phyloP scores from a whole-genome alignment of 495 filamentous ascomycete species.

The Penicillium subrubescens region DNA sequence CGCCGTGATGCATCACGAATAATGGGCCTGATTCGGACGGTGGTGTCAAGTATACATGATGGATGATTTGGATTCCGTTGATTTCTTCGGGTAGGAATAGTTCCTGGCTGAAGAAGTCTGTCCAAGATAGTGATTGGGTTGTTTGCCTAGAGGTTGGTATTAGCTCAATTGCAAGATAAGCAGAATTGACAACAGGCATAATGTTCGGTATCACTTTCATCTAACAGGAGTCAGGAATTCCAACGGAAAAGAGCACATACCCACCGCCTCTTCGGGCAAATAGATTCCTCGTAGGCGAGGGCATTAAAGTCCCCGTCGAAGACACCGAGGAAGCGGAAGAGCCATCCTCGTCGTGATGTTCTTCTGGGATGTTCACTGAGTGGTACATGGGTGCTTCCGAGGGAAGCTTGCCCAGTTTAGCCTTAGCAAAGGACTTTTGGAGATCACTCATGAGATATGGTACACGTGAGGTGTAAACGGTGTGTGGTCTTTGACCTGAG shows the following conservation, averaged over 20 bases:
- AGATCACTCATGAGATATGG: slow-evolving; percentile 73
- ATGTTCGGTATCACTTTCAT: not conserved
- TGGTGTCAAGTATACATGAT: slow-evolving; percentile 83
- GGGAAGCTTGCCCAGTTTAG: slow-evolving; percentile 69
- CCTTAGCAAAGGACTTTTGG: slow-evolving; percentile 79
- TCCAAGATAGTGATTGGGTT: slow-evolving; percentile 69
- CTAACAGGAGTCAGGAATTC: not conserved
- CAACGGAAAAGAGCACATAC: slow-evolving; percentile 40
- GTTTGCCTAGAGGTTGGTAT: slow-evolving; percentile 24
- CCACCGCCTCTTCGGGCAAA: slow-evolving; percentile 66
- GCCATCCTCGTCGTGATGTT: slow-evolving; percentile 60
- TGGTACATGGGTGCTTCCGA: slow-evolving; percentile 52
- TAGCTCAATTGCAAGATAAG: slow-evolving; percentile 6
- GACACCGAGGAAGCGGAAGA: slow-evolving; percentile 75
- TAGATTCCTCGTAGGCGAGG: slow-evolving; percentile 71
- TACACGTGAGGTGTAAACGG: not conserved
- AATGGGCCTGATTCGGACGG: slow-evolving; percentile 65
- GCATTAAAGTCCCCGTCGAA: slow-evolving; percentile 86
- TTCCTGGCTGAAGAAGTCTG: slow-evolving; percentile 84
- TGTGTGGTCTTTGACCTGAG: not conserved
- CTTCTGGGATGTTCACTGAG: slow-evolving; percentile 28
- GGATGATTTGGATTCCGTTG: slow-evolving; percentile 53
- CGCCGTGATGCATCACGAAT: slow-evolving; percentile 88
- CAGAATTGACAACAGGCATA: not conserved
- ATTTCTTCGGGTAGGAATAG: slow-evolving; percentile 62